These are phyloP conservation scores for Talaromyces nanjingensis DNA, from an alignment of 495 filamentous ascomycete genomes.

Conservation along the genomic window DNA sequence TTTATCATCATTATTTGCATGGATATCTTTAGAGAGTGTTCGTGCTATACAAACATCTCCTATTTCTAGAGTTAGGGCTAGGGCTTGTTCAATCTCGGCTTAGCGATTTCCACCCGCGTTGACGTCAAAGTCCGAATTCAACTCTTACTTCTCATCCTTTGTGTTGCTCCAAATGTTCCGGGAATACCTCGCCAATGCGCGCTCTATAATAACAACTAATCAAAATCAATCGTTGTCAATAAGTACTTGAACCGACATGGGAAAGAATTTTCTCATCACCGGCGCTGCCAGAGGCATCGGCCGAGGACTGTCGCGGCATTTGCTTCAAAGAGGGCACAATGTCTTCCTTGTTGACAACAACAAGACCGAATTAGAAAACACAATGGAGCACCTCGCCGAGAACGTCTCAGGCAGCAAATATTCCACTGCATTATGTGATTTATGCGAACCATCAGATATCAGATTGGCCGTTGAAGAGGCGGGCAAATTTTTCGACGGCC, in stretches of 20 bases:
- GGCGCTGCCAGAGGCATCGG: conserved; percentile 26
- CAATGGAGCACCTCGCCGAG: conserved; percentile 3
- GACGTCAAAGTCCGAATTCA: neutral
- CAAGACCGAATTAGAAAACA: conserved; percentile 21
- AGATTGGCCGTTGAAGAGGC: conserved; percentile 14
- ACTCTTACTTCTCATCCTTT: neutral
- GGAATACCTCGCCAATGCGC: neutral
- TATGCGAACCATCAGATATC: conserved; percentile 21
- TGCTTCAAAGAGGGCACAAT: conserved; percentile 19
- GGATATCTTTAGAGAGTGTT: neutral
- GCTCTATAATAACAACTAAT: neutral
- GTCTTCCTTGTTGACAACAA: conserved; percentile 27
- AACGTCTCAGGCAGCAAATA: conserved; percentile 1
- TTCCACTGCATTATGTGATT: conserved; percentile 18
- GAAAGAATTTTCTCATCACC: conserved; percentile 18
- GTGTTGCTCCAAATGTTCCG: neutral
- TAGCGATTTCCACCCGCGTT: neutral
- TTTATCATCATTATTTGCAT: neutral
- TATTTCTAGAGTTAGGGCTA: neutral
- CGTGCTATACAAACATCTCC: neutral
- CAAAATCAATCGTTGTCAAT: neutral
- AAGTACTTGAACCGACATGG: neutral
- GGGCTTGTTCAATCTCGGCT: neutral
- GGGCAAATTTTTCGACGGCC: conserved; percentile 19
- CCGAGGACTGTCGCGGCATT: conserved; percentile 16